Evolutionary conservation across 2,329 filamentous ascomycete genomes (phyloP).

Genomic region (Talaromyces sp.): DNA sequence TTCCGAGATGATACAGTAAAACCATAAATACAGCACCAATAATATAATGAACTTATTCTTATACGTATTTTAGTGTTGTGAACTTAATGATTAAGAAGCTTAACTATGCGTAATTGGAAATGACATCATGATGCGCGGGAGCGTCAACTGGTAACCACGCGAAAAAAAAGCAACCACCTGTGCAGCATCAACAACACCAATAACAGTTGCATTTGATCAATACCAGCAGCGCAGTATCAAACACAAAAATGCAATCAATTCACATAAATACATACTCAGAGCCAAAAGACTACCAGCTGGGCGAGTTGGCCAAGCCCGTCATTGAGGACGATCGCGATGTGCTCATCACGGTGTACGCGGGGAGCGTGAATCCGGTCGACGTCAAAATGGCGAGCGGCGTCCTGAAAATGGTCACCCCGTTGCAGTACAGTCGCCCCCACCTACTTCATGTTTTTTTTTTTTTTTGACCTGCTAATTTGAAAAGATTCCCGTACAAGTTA

Average conservation of each 20-base stretch:
- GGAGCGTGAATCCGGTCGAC: constrained; percentile 42
- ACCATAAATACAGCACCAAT: no score
- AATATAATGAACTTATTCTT: no score
- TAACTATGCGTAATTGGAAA: no score
- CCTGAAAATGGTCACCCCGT: constrained; percentile 24
- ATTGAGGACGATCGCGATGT: constrained; percentile 17
- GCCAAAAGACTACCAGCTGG: constrained; percentile 18
- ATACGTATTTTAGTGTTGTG: no score
- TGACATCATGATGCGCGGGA: no score
- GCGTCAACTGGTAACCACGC: no score
- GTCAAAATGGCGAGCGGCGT: constrained; percentile 36
- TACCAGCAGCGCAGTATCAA: not conserved
- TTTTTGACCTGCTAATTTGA: not conserved
- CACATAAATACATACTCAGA: constrained; percentile 13
- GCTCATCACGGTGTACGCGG: constrained; percentile 33
- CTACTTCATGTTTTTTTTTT: no score
- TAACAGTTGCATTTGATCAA: not conserved
- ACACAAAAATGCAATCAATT: constrained; percentile 16
- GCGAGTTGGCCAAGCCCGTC: constrained; percentile 12
- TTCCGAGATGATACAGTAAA: no score
- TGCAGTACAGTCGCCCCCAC: constrained; percentile 18
- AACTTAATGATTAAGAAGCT: no score
- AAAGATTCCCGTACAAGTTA: constrained; percentile 38
- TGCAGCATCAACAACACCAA: no score
- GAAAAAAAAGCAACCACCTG: no score